Evolutionary conservation across 345 rosid species (phyloP).

Genomic region (sweet orange (Citrus sinensis)): DVS_A1.0 CM039165.1:32016001-32016500

Average conservation of each 20-base stretch:
- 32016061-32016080: constrained; percentile 12
- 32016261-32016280: not conserved
- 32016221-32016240: not conserved
- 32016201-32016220: not conserved
- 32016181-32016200: not conserved
- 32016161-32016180: not conserved
- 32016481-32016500: not conserved
- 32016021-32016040: constrained; percentile 8
- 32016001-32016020: constrained; percentile 1
- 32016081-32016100: not conserved
- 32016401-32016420: not conserved
- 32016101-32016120: not conserved
- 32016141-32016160: not conserved
- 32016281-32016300: not conserved
- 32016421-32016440: not conserved
- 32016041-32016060: constrained; percentile 24
- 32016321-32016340: not conserved
- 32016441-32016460: not conserved
- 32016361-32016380: not conserved
- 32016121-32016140: not conserved
- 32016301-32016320: too few relatives aligned
- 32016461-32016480: not conserved
- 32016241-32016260: not conserved
- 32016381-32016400: not conserved
- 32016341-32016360: not conserved